Conservation (phyloP, 768 basidiomycete species). For the Mycena metata region DNA sequence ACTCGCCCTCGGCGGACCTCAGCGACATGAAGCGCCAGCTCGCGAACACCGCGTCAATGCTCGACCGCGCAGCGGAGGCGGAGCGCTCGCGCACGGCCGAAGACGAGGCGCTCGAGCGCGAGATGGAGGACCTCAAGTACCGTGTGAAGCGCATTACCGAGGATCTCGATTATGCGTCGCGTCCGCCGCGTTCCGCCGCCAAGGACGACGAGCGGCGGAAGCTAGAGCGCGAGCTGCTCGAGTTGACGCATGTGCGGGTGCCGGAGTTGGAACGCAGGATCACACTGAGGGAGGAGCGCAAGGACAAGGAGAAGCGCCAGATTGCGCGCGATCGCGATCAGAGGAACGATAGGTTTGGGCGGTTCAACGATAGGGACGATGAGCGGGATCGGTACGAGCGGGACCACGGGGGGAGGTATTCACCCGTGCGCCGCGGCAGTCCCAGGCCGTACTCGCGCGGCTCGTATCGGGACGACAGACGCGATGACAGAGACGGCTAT, state of each 20-base stretch:
- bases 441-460: constrained; percentile 64
- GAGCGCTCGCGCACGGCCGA: constrained; percentile 75
- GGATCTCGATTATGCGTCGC: constrained; percentile 89
- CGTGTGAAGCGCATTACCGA: constrained; percentile 90
- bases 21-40: constrained; percentile 90
- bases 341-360: constrained; percentile 84
- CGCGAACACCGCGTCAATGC: constrained; percentile 80
- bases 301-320: constrained; percentile 82
- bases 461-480: constrained; percentile 60
- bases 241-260: constrained; percentile 89
- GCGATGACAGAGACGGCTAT: constrained; percentile 52
- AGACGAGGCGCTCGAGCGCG: constrained; percentile 92
- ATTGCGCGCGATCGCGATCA: constrained; percentile 85
- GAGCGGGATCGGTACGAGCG: constrained; percentile 53
- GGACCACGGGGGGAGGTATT: constrained; percentile 31
- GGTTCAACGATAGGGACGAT: constrained; percentile 68
- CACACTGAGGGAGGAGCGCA: constrained; percentile 81
- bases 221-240: constrained; percentile 89
- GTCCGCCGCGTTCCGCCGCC: constrained; percentile 75
- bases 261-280: constrained; percentile 92
- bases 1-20: constrained; percentile 74
- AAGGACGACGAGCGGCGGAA: constrained; percentile 90
- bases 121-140: constrained; percentile 88
- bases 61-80: constrained; percentile 80
- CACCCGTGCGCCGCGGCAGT: constrained; percentile 46